Evolutionary conservation across 352 stramenopile genomes (phyloP).

Genomic region (Phytopythium helicoides): DNA sequence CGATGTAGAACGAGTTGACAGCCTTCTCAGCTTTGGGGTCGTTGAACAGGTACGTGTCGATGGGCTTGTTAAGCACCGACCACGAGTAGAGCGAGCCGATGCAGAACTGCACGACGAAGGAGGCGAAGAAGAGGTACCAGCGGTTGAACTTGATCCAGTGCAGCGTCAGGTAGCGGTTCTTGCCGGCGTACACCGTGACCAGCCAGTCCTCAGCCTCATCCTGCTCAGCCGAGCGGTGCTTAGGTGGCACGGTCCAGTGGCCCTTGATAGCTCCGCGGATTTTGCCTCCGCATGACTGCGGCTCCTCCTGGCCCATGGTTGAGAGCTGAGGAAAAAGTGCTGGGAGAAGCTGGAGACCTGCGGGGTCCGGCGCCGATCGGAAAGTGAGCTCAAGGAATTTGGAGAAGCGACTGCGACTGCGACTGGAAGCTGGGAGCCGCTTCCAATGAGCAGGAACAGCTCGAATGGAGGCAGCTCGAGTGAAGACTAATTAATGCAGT

Average conservation of each 20-base stretch:
- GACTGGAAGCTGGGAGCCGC: too few relatives aligned
- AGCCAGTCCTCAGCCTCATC: constrained; percentile 55
- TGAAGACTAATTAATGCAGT: too few relatives aligned
- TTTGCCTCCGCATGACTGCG: constrained; percentile 24
- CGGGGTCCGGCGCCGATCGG: constrained; percentile 10
- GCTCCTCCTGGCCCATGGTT: constrained; percentile 9
- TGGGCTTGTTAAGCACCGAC: constrained; percentile 74
- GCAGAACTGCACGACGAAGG: constrained; percentile 70
- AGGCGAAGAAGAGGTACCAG: constrained; percentile 62
- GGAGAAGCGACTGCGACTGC: neutral
- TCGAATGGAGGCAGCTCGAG: too few relatives aligned
- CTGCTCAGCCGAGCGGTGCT: constrained; percentile 44
- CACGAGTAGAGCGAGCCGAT: constrained; percentile 74
- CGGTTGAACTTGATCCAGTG: constrained; percentile 47
- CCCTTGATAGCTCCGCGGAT: constrained; percentile 21
- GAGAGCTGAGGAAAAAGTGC: too few relatives aligned
- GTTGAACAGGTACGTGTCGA: constrained; percentile 50
- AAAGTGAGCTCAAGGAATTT: constrained; percentile 7
- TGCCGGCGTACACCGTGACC: constrained; percentile 44
- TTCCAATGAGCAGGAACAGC: neutral
- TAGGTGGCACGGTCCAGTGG: constrained; percentile 57
- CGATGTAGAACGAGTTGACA: constrained; percentile 76
- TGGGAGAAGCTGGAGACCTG: neutral
- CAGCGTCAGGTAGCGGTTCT: constrained; percentile 45
- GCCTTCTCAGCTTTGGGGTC: constrained; percentile 48